Conservation (phyloP, 257 asterid genomes). For the Jacaranda mimosifolia region DNA sequence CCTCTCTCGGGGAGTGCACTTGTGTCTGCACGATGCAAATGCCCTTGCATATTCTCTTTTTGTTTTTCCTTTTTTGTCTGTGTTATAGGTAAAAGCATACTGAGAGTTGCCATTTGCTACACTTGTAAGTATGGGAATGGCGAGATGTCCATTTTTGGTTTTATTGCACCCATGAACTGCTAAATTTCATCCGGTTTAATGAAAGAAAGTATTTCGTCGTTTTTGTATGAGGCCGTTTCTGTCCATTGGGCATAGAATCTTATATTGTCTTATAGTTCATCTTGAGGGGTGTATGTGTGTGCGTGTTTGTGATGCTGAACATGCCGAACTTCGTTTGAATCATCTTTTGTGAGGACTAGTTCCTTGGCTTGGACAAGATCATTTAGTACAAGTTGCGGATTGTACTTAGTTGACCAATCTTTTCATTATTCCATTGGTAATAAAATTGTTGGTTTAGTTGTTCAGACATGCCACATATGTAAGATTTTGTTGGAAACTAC, state of each 20-base stretch:
- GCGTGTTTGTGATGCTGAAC: not conserved
- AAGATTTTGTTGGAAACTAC: too few species aligned
- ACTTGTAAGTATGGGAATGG: constrained; percentile 59
- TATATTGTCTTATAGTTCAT: not conserved
- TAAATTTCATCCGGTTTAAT: constrained; percentile 31
- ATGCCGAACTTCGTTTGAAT: too few species aligned
- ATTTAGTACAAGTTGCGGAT: too few species aligned
- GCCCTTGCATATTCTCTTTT: too few species aligned
- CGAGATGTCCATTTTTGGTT: constrained; percentile 30
- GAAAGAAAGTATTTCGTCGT: constrained; percentile 48
- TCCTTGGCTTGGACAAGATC: too few species aligned
- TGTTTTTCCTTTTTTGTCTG: constrained; percentile 26
- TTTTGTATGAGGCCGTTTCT: constrained; percentile 32
- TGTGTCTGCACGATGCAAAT: constrained; percentile 41
- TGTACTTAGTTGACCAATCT: too few species aligned
- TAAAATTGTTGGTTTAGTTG: too few species aligned
- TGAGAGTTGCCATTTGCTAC: constrained; percentile 46
- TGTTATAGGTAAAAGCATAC: constrained; percentile 39
- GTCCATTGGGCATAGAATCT: not conserved
- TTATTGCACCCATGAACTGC: constrained; percentile 32
- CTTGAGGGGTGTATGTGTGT: not conserved
- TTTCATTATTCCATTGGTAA: too few species aligned
- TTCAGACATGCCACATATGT: too few species aligned
- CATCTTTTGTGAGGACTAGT: too few species aligned
- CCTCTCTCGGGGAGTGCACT: constrained; percentile 42